A percentile compares a stretch with the other conserved stretches of the same genome.
phyloP scores from a whole-genome alignment of 1,139 yeast genomes.

The Spathaspora sp. region DNA sequence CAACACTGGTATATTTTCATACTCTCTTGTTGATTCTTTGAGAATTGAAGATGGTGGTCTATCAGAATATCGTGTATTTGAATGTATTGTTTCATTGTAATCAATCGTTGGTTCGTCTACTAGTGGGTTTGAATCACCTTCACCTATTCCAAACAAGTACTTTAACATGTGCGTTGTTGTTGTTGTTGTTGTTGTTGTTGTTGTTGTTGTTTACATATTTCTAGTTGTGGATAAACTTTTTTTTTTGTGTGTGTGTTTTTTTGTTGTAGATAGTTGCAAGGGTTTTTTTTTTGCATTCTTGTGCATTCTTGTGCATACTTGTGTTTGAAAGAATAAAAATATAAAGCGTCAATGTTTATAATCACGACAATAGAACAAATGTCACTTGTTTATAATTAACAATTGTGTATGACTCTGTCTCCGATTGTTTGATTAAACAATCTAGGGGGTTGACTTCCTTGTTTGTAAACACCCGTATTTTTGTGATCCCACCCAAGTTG shows the following conservation, averaged over 20 bases:
- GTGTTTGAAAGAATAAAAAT: no score
- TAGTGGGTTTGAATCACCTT: conserved; percentile 20
- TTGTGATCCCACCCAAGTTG: no score
- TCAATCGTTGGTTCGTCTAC: conserved; percentile 41
- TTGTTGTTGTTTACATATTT: conserved; percentile 1
- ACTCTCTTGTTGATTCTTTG: background rate
- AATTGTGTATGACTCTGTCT: no score
- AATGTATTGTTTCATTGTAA: conserved; percentile 29
- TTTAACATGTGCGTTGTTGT: conserved; percentile 7
- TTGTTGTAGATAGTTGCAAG: no score
- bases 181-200: background rate
- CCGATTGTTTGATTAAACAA: no score
- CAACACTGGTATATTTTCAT: conserved; percentile 4
- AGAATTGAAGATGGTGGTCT: background rate
- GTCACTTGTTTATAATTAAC: no score
- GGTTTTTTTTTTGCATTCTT: no score
- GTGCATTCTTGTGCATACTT: no score
- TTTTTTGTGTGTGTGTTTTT: background rate
- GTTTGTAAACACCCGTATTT: no score
- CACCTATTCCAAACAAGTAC: conserved; percentile 12
- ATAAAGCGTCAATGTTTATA: no score
- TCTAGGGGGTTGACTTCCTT: no score
- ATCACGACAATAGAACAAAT: no score
- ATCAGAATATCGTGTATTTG: conserved; percentile 6
- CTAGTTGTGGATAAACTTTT: background rate